Evolutionary conservation across 345 rosid species (phyloP).

Genomic region (Salix suchowensis): DNA sequence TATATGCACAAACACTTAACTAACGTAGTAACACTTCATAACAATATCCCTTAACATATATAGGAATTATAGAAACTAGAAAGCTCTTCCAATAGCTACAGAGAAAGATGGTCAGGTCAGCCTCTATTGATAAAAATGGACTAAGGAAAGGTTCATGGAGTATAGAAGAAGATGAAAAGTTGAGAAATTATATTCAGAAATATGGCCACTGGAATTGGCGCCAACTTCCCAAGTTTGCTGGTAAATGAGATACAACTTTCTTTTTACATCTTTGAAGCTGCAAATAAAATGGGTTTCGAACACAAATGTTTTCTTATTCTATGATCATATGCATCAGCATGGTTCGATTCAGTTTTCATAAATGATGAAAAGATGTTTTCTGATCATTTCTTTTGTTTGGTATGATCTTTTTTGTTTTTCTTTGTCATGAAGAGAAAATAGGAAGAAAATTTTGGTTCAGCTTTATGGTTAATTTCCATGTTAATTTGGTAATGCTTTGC

Average conservation of each 20-base stretch:
- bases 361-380: neutral
- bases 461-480: neutral
- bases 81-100: neutral
- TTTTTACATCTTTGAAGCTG: neutral
- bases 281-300: neutral
- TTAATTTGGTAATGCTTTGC: neutral
- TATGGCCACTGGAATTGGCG: constrained; percentile 40
- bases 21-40: too few species aligned
- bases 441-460: neutral
- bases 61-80: neutral
- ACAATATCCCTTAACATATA: neutral
- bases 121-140: constrained; percentile 31
- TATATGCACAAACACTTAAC: too few species aligned
- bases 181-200: constrained; percentile 23
- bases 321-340: neutral
- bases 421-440: neutral
- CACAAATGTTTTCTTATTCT: neutral
- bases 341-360: neutral
- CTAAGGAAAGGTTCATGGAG: constrained; percentile 42
- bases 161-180: constrained; percentile 34
- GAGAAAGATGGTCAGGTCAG: constrained; percentile 34
- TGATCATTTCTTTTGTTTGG: neutral
- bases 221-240: constrained; percentile 35
- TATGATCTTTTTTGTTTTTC: too few species aligned
- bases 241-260: neutral